Conservation (phyloP, 208 protist species). For the Leishmania arabica region DNA sequence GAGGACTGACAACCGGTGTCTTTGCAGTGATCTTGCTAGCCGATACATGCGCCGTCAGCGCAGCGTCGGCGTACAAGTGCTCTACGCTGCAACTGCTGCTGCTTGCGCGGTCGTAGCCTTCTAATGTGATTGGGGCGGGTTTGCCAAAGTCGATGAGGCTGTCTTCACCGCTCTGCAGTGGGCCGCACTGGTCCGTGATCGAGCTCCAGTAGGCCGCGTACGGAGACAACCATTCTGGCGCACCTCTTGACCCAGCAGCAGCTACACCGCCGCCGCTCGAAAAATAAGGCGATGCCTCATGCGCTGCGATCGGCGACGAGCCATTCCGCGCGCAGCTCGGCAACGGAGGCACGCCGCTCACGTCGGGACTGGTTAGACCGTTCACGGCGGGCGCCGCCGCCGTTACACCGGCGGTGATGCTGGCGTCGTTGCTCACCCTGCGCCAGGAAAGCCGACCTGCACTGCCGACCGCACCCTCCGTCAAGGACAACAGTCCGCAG, state of each 20-base stretch:
- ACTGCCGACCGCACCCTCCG: background rate
- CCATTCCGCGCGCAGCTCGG: background rate
- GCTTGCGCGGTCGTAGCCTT: background rate
- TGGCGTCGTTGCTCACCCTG: background rate
- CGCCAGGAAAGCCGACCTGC: background rate
- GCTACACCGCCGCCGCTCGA: background rate
- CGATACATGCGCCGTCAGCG: conserved; percentile 16
- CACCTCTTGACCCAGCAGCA: background rate
- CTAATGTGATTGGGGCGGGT: background rate
- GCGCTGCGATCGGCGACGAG: background rate
- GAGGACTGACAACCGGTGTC: conserved; percentile 14
- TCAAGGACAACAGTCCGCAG: conserved; percentile 49
- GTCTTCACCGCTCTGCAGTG: background rate
- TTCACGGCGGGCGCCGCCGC: background rate
- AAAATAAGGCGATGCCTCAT: background rate
- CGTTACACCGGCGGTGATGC: background rate
- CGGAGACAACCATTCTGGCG: conserved; percentile 24
- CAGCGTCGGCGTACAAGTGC: conserved; percentile 5
- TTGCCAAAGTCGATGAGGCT: conserved; percentile 13
- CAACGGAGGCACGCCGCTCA: background rate
- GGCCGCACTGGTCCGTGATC: background rate
- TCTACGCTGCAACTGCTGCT: background rate
- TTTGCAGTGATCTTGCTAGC: conserved; percentile 12
- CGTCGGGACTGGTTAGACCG: background rate
- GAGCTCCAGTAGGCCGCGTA: conserved; percentile 22